Evolutionary conservation across 2,329 filamentous ascomycete genomes (phyloP).

Genomic region (Ilyonectria robusta): DNA sequence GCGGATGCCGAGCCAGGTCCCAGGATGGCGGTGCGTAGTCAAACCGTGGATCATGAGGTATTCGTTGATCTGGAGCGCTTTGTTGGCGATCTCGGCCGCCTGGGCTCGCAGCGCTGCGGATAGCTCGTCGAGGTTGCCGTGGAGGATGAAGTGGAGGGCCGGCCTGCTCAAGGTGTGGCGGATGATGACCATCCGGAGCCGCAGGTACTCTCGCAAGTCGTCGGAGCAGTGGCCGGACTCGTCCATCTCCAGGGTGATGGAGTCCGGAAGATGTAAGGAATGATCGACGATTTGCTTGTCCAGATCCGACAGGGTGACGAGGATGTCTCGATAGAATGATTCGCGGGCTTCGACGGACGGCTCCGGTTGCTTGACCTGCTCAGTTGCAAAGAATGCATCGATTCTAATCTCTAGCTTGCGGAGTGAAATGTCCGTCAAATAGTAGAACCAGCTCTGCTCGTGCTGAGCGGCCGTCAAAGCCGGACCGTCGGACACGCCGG

Average conservation of each 20-base stretch:
- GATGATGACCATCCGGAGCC: slow-evolving; percentile 3
- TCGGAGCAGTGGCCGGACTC: slow-evolving; percentile 1
- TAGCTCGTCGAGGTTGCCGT: slow-evolving; percentile 1
- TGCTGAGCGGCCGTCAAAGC: background rate
- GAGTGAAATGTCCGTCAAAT: slow-evolving; percentile 12
- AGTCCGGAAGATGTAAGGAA: slow-evolving; percentile 2
- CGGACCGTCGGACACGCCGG: background rate
- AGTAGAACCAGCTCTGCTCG: slow-evolving; percentile 9
- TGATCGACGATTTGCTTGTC: slow-evolving; percentile 2
- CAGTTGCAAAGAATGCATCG: background rate
- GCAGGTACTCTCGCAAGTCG: slow-evolving; percentile 9
- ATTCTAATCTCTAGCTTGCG: slow-evolving; percentile 7
- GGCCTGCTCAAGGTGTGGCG: slow-evolving; percentile 9
- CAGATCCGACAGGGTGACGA: background rate
- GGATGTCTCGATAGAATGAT: slow-evolving; percentile 13
- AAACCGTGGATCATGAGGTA: slow-evolving; percentile 1
- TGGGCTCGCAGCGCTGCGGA: background rate
- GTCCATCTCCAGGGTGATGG: slow-evolving; percentile 2
- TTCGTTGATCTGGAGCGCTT: background rate
- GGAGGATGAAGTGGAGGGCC: slow-evolving; percentile 1
- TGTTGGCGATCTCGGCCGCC: slow-evolving; percentile 4
- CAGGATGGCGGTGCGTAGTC: slow-evolving; percentile 1
- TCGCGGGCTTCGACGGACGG: background rate
- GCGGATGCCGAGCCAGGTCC: slow-evolving; percentile 6
- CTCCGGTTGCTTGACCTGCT: background rate